phyloP scores from a whole-genome alignment of 257 asterid species.

The Fraxinus americana region DNA sequence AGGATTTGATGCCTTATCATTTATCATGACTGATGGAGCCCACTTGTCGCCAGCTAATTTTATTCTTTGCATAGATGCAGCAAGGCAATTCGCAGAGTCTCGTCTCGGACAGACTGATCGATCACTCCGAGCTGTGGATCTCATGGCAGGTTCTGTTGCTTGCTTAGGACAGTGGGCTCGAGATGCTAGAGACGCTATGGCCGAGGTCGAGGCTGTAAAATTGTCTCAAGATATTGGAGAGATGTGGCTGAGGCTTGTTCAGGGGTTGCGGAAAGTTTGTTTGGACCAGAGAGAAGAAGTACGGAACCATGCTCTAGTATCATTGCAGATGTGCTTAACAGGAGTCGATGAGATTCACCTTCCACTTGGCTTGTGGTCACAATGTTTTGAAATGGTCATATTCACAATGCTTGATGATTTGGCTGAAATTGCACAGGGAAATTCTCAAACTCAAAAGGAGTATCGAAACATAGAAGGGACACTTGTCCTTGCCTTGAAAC shows the following conservation, averaged over 20 bases:
- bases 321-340: constrained; percentile 72
- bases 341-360: constrained; percentile 68
- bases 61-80: constrained; percentile 74
- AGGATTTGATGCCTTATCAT: constrained; percentile 81
- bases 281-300: constrained; percentile 96
- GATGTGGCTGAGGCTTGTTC: constrained; percentile 95
- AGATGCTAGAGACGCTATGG: constrained; percentile 69
- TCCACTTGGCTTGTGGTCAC: constrained; percentile 68
- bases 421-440: constrained; percentile 84
- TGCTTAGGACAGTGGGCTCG: constrained; percentile 78
- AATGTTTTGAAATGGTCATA: constrained; percentile 84
- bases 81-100: constrained; percentile 94
- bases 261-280: constrained; percentile 87
- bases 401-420: constrained; percentile 88
- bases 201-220: constrained; percentile 66
- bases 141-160: constrained; percentile 69
- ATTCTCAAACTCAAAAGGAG: constrained; percentile 86
- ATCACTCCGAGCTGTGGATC: constrained; percentile 78
- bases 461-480: constrained; percentile 88
- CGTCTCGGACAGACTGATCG: constrained; percentile 88
- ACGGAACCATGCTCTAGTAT: constrained; percentile 78
- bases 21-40: constrained; percentile 87
- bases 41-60: constrained; percentile 80
- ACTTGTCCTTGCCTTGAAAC: constrained; percentile 77
- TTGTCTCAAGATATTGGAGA: constrained; percentile 84